Conservation (phyloP, 331 rosid species). For the Acacia concinna region DNA sequence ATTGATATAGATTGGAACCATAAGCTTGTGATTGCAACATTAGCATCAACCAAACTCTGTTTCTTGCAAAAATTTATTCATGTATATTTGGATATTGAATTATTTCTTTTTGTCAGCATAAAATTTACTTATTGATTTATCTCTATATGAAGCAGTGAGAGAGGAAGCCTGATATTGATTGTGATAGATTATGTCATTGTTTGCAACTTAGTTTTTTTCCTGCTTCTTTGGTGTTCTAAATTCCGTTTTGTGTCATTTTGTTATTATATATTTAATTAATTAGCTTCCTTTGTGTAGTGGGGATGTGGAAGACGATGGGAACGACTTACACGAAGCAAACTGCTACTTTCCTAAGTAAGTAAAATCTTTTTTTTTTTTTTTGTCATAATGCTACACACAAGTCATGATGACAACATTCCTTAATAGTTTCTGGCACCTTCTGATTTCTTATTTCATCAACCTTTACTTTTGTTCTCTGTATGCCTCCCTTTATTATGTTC, state of each 20-base stretch:
- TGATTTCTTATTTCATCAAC: background rate
- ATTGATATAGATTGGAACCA: background rate
- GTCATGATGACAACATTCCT: background rate
- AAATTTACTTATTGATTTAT: background rate
- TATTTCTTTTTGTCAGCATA: background rate
- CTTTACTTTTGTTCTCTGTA: background rate
- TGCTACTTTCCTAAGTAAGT: constrained; percentile 67
- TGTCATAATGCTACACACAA: constrained; percentile 5
- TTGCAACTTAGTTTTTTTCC: background rate
- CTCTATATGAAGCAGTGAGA: background rate
- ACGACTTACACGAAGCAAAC: constrained; percentile 35
- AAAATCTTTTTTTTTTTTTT: constrained; percentile 16
- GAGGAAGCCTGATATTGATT: background rate
- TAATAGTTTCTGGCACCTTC: background rate
- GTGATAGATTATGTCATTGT: constrained; percentile 4
- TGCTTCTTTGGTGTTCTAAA: background rate
- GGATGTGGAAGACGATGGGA: constrained; percentile 42
- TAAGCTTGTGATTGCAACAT: background rate
- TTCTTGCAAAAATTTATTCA: background rate
- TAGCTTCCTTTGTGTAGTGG: constrained; percentile 29
- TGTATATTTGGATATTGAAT: background rate
- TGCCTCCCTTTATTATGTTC: background rate
- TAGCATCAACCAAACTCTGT: constrained; percentile 12
- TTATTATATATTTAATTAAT: background rate
- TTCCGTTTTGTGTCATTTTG: background rate